Base-by-base conservation (phyloP, 257 asterid species). In the Mitragyna speciosa region DNA sequence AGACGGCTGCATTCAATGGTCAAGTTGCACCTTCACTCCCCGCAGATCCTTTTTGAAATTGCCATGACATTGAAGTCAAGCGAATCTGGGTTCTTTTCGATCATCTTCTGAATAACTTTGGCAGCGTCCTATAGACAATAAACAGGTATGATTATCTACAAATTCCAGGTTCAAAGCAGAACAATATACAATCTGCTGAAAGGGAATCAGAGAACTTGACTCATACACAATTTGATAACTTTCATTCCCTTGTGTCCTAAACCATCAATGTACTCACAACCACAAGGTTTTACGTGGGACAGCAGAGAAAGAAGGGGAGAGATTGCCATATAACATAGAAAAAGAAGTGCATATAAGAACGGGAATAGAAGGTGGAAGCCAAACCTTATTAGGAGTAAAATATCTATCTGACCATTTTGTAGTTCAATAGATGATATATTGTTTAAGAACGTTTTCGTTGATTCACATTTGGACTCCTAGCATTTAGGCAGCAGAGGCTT, bases 31-130 rank as follows among this genome's bases (percentile, higher is more conserved):
- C 71, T 2, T 24, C 45, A 8, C 36, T 76, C 45, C 3, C 28
- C 80, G 83, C 81, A 83, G 28, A 41, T 76, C 84, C 84, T 92
- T 86, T 91, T 89, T 1, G 98, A 90, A 68, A 94, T 70, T 28
- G 96, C 91, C 61, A 95, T 93, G 31, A 93, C 94, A 48, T 88
- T 95, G 90, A 93, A 95, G 87, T 88, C 87, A 74, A 86, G 87
- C 2, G 99, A 93, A 41, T 89, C 90, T 0, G 97, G 99, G 82
- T 92, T 93, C 64, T 92, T 88, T 85, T 85, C 84, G 31, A 95
- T 93, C 71, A 88, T 78, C 88, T 86, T 84, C 83, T 85, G 85
- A 72, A 95, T 90, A 2, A 95, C 96, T 85, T 85, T 86, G 41
- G 93, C 92, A 30, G 97, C 84, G 76, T 95, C 99, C 98, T 95